A percentile compares a stretch with the other conserved stretches of the same genome.
Evolutionary conservation across 2,329 filamentous ascomycete species (phyloP).

Genomic region (Plenodomus biglobosus): DNA sequence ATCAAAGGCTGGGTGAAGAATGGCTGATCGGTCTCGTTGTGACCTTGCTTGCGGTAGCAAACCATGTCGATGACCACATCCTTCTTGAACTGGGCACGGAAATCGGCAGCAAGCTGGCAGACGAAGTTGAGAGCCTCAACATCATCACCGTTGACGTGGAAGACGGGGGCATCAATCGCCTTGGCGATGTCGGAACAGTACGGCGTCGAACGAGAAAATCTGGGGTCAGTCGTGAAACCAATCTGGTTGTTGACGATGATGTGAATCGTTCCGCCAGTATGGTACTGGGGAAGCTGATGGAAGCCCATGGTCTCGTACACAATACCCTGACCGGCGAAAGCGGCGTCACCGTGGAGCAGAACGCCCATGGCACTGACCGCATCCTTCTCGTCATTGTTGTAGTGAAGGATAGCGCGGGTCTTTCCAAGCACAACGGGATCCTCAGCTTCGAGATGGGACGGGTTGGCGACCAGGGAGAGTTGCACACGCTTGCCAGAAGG

Average conservation of each 20-base stretch:
- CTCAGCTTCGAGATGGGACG: constrained; percentile 96
- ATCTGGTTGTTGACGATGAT: constrained; percentile 99
- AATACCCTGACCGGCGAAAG: constrained; percentile 93
- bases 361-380: constrained; percentile 93
- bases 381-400: constrained; percentile 92
- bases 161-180: constrained; percentile 95
- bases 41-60: constrained; percentile 98
- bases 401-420: constrained; percentile 96
- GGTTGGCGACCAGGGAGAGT: constrained; percentile 96
- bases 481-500: constrained; percentile 99
- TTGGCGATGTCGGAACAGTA: constrained; percentile 99
- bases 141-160: constrained; percentile 99
- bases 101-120: constrained; percentile 94
- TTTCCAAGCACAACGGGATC: constrained; percentile 97
- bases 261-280: constrained; percentile 95
- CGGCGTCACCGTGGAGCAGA: constrained; percentile 93
- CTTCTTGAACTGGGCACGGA: constrained; percentile 97
- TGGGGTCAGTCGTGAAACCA: constrained; percentile 97
- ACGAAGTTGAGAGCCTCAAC: constrained; percentile 98
- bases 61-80: constrained; percentile 98
- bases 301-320: constrained; percentile 99
- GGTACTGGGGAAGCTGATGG: constrained; percentile 92
- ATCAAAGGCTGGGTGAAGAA: constrained; percentile 99
- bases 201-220: constrained; percentile 93
- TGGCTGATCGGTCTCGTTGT: constrained; percentile 99